Evolutionary conservation across 2,329 filamentous ascomycete genomes (phyloP).

Genomic region (Colletotrichum incanum): DNA sequence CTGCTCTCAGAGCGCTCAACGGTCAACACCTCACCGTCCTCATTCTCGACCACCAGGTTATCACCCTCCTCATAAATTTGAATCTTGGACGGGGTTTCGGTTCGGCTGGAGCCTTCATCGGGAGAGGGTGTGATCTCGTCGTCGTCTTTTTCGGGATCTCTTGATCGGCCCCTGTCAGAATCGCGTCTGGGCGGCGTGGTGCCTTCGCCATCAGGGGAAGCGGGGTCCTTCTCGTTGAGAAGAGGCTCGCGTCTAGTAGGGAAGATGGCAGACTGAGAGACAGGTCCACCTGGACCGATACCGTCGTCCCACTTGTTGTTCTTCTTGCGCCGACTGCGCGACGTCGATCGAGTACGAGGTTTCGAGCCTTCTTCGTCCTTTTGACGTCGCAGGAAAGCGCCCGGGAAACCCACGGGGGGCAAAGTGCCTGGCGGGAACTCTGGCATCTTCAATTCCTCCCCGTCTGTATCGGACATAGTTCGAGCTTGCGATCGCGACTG

Average conservation of each 20-base stretch:
- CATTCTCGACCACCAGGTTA: constrained; percentile 85
- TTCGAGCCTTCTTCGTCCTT: constrained; percentile 79
- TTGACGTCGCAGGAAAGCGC: constrained; percentile 85
- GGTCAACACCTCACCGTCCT: constrained; percentile 87
- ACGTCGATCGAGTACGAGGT: constrained; percentile 63
- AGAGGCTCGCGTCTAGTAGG: constrained; percentile 67
- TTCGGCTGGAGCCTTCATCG: constrained; percentile 34
- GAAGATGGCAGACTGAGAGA: constrained; percentile 90
- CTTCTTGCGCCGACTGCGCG: constrained; percentile 72
- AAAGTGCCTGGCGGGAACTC: constrained; percentile 79
- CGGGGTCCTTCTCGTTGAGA: constrained; percentile 49
- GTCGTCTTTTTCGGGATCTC: constrained; percentile 37
- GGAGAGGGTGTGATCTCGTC: constrained; percentile 38
- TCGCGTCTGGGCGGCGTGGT: constrained; percentile 14
- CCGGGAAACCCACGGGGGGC: constrained; percentile 79
- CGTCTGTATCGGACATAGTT: constrained; percentile 85
- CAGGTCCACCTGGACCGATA: constrained; percentile 87
- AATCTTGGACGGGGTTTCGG: constrained; percentile 54
- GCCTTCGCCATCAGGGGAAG: constrained; percentile 44
- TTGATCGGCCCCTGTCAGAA: constrained; percentile 30
- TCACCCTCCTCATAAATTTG: constrained; percentile 87
- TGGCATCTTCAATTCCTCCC: constrained; percentile 73
- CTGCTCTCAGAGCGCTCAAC: constrained; percentile 66
- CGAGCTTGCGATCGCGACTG: constrained; percentile 86
- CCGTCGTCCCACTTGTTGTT: constrained; percentile 79